Percentiles rank a stretch among this genome's conserved stretches.
These are phyloP conservation scores for Biscogniauxia mediterranea DNA, from an alignment of 2,329 filamentous ascomycete species.

Conservation along the genomic window DNA sequence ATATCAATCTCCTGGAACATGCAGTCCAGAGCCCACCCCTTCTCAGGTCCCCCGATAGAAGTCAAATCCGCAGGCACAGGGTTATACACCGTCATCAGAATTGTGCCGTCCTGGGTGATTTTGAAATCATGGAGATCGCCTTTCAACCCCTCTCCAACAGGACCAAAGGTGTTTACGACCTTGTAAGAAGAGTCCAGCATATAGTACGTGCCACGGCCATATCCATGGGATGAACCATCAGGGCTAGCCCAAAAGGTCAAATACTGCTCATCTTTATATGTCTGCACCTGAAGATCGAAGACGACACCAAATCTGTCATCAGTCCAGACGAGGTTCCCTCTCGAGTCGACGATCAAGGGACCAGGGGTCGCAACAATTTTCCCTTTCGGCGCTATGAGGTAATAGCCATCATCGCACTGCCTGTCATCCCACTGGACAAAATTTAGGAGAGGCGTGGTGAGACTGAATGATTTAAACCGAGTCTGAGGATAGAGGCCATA, in stretches of 20 bases:
- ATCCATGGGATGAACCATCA: constrained; percentile 20
- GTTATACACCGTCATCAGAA: constrained; percentile 20
- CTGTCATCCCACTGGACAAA: constrained; percentile 15
- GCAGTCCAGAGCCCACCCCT: constrained; percentile 20
- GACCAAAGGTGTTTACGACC: constrained; percentile 33
- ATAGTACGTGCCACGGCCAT: constrained; percentile 26
- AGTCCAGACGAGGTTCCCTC: constrained; percentile 20
- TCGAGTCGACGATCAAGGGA: constrained; percentile 16
- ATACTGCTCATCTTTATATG: constrained; percentile 32
- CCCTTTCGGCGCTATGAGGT: constrained; percentile 19
- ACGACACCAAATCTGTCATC: constrained; percentile 16
- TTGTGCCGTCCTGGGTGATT: constrained; percentile 18
- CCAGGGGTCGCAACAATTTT: constrained; percentile 18
- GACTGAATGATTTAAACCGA: constrained; percentile 14
- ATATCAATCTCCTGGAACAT: constrained; percentile 24
- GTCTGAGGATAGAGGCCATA: constrained; percentile 15
- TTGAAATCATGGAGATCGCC: constrained; percentile 30
- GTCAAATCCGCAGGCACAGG: constrained; percentile 19
- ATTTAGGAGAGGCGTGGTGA: constrained; percentile 12
- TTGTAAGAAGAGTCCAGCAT: constrained; percentile 38
- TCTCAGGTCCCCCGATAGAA: constrained; percentile 15
- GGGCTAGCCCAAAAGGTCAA: constrained; percentile 38
- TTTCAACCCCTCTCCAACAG: constrained; percentile 28
- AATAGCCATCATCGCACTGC: constrained; percentile 15
- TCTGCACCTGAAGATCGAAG: constrained; percentile 26